Percentiles rank a stretch among this genome's conserved stretches.
These are phyloP conservation scores for Geotrichum phurueaensis DNA, from an alignment of 1,139 yeast species.

Conservation along the genomic window DNA sequence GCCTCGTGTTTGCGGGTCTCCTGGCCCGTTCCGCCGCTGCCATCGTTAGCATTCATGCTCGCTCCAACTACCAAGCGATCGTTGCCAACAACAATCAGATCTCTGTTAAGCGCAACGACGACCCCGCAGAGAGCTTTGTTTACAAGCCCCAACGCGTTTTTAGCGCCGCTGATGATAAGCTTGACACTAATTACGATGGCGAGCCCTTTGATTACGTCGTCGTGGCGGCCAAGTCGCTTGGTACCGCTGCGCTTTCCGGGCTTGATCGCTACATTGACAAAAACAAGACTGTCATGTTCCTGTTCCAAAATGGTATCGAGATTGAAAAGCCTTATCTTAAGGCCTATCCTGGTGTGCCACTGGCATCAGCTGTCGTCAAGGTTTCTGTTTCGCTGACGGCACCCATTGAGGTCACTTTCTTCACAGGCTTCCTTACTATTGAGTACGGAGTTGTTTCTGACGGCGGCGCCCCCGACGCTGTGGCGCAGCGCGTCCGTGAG, in stretches of 20 bases:
- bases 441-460: slow-evolving; percentile 20
- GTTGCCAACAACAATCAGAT: slow-evolving; percentile 16
- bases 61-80: slow-evolving; percentile 23
- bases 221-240: slow-evolving; percentile 22
- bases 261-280: slow-evolving; percentile 20
- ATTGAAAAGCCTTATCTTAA: slow-evolving; percentile 24
- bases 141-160: slow-evolving; percentile 13
- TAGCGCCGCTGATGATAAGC: slow-evolving; percentile 13
- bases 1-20: slow-evolving; percentile 20
- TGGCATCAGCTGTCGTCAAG: slow-evolving; percentile 23
- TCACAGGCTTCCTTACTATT: slow-evolving; percentile 10
- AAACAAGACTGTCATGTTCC: slow-evolving; percentile 18
- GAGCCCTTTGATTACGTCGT: slow-evolving; percentile 23
- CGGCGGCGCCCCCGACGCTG: slow-evolving; percentile 3
- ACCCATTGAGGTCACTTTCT: slow-evolving; percentile 17
- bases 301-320: slow-evolving; percentile 28
- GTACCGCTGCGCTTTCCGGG: slow-evolving; percentile 18
- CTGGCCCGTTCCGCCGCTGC: slow-evolving; percentile 14
- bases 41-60: slow-evolving; percentile 20
- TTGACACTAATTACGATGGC: slow-evolving; percentile 15
- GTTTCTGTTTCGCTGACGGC: slow-evolving; percentile 20
- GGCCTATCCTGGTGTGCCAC: slow-evolving; percentile 21
- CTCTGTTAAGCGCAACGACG: slow-evolving; percentile 4
- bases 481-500: slow-evolving; percentile 3
- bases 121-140: slow-evolving; percentile 1